A percentile compares a stretch with the other conserved stretches of the same genome.
phyloP scores from a whole-genome alignment of 2,329 filamentous ascomycete genomes.

The Ophiostoma quercus region DNA sequence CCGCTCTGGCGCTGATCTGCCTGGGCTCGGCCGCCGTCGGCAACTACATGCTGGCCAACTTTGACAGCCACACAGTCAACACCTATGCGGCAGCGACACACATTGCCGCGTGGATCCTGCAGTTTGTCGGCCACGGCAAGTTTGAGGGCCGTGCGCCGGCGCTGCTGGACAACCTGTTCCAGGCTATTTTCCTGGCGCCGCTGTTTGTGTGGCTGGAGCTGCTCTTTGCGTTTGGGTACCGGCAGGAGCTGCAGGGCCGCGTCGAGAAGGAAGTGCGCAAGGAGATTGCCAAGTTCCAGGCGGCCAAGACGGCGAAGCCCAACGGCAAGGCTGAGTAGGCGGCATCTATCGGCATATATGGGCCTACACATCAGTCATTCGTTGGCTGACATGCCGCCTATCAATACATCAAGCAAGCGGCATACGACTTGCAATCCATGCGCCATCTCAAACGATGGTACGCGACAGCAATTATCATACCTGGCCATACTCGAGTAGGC shows the following conservation, averaged over 20 bases:
- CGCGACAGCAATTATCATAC: not conserved
- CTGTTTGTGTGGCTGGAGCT: constrained; percentile 97
- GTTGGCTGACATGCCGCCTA: not conserved
- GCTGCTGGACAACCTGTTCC: constrained; percentile 82
- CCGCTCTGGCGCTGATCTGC: constrained; percentile 68
- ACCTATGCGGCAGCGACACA: constrained; percentile 59
- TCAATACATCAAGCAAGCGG: not conserved
- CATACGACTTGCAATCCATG: not conserved
- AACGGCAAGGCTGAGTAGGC: constrained; percentile 39
- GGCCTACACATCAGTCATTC: not conserved
- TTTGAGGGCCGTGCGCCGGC: constrained; percentile 87
- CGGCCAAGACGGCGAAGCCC: constrained; percentile 42
- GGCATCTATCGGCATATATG: not conserved
- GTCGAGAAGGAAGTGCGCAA: constrained; percentile 69
- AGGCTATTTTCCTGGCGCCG: constrained; percentile 86
- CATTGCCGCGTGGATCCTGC: constrained; percentile 72
- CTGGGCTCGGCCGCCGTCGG: constrained; percentile 67
- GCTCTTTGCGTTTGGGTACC: constrained; percentile 84
- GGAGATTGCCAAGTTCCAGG: constrained; percentile 71
- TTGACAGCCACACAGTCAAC: constrained; percentile 45
- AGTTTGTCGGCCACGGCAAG: constrained; percentile 85
- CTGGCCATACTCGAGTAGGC: too few species aligned
- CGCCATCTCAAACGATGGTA: not conserved
- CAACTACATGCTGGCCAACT: constrained; percentile 65
- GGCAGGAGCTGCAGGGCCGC: constrained; percentile 76